Base-by-base conservation (phyloP, 2,329 filamentous ascomycete species). In the Bipolaris sorokiniana region DNA sequence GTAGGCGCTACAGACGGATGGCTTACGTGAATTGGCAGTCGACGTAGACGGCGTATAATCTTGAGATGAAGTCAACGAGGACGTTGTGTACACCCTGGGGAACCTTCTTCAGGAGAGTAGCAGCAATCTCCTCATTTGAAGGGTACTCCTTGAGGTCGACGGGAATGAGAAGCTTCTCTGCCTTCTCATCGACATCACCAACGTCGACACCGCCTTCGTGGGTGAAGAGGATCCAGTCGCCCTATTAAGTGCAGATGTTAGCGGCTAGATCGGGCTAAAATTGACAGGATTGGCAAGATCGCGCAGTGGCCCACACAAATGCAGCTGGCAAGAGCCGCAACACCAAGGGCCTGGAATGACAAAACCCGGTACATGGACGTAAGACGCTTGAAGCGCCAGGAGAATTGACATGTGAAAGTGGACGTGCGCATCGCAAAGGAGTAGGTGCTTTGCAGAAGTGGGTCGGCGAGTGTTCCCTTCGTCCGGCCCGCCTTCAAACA, bases 181-280 rank as follows among this genome's bases (percentile, higher is more conserved):
- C 95, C 86, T 99, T 99, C 66, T 88, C 92, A 75, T 99, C 95
- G 68, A 99, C 95, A 88, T 99, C 95, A 78, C 95, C 95, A 72
- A 99, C 95, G 81, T 99, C 95, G 69, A 99, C 93, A 90, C 95
- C 95, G 85, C 95, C 95, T 83, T 99, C 95, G 83, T 99, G 92
- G 74, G 94, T 97, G 86, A 99, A 99, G 76, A 99, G 91, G 77
- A 99, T 97, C 92, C 93, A 98, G 82, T 99, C 95, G 76, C 95
- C 95, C 95, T 98, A 31, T 31, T 2, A 78, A 62, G 57, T 60
- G 64, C 60, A 64, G 59, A 60, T 48, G 69, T 76, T 66, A 78
- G 77, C 63, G 40, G 56, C 46, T 26, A 42, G 68, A 55, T 65
- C 50, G 63, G 54, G 57, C 60, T 33, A 50, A 70, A 68, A 73